Evolutionary conservation across 2,329 filamentous ascomycete species (phyloP).

Genomic region (Nemania sp.): DNA sequence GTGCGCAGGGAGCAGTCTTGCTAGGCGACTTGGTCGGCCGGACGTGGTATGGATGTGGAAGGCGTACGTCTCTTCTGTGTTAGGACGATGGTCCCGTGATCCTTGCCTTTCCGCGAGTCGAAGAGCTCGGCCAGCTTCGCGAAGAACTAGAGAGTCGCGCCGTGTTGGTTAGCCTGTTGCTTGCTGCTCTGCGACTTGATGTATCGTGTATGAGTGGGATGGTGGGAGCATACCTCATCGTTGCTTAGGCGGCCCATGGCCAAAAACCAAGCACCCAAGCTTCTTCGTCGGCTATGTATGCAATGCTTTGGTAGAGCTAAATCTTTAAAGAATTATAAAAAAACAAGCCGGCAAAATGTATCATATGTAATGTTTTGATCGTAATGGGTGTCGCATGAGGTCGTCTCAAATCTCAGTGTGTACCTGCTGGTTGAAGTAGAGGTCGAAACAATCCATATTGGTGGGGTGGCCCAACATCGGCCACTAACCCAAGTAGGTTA

Average conservation of each 20-base stretch:
- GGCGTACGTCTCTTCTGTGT: slow-evolving; percentile 73
- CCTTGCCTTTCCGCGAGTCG: slow-evolving; percentile 64
- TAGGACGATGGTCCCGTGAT: slow-evolving; percentile 74
- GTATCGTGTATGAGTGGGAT: slow-evolving; percentile 9
- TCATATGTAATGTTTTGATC: neutral
- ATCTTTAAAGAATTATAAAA: too few relatives aligned
- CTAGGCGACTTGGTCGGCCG: neutral
- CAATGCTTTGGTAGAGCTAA: too few relatives aligned
- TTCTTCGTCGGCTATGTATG: too few relatives aligned
- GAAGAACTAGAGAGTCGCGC: slow-evolving; percentile 67
- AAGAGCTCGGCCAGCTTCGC: slow-evolving; percentile 69
- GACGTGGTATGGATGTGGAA: neutral
- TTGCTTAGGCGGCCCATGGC: slow-evolving; percentile 58
- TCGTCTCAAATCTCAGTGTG: too few relatives aligned
- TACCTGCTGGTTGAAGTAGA: too few relatives aligned
- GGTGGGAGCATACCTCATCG: slow-evolving; percentile 54
- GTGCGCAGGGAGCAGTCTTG: neutral
- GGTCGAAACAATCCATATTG: too few relatives aligned
- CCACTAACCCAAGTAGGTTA: too few relatives aligned
- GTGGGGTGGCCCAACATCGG: too few relatives aligned
- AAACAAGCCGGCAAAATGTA: neutral
- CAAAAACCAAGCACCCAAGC: slow-evolving; percentile 1
- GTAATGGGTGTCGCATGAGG: too few relatives aligned
- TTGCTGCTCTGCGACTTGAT: too few relatives aligned
- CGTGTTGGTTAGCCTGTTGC: slow-evolving; percentile 15